These are phyloP conservation scores for Dactylellina cionopaga DNA, from an alignment of 2,329 filamentous ascomycete genomes.

Conservation along the genomic window DNA sequence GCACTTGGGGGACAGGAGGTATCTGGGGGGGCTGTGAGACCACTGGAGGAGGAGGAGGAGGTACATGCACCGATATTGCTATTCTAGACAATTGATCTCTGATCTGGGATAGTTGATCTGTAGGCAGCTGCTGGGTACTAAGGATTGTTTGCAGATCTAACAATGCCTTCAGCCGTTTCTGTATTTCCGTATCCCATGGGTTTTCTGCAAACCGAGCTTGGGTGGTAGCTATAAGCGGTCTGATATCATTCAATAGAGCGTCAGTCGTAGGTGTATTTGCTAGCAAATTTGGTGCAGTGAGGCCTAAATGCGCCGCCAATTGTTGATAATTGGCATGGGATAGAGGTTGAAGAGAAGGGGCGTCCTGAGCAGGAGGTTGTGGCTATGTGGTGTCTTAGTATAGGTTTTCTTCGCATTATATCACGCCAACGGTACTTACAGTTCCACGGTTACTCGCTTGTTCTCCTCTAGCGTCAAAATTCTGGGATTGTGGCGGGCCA, in stretches of 20 bases:
- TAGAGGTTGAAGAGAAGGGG: neutral
- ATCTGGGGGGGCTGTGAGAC: constrained; percentile 64
- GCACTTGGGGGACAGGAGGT: constrained; percentile 63
- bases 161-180: constrained; percentile 83
- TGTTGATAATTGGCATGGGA: constrained; percentile 54
- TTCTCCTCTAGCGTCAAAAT: constrained; percentile 17
- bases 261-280: constrained; percentile 68
- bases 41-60: constrained; percentile 58
- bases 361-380: constrained; percentile 23
- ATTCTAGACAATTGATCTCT: constrained; percentile 85
- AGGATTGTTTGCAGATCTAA: constrained; percentile 84
- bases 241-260: constrained; percentile 83
- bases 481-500: constrained; percentile 28
- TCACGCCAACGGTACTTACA: neutral
- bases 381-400: too few species aligned
- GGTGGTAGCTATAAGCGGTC: constrained; percentile 77
- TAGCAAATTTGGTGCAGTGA: constrained; percentile 57
- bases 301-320: constrained; percentile 57
- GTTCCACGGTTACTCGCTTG: constrained; percentile 11
- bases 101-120: constrained; percentile 83
- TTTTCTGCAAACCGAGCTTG: constrained; percentile 79
- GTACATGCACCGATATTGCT: constrained; percentile 64
- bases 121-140: constrained; percentile 78
- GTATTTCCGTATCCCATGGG: constrained; percentile 78
- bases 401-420: neutral